Evolutionary conservation across 129 eudicot species (phyloP), one percentile per base, ranked within the genome.

Genomic region (Arctium lappa): DNA sequence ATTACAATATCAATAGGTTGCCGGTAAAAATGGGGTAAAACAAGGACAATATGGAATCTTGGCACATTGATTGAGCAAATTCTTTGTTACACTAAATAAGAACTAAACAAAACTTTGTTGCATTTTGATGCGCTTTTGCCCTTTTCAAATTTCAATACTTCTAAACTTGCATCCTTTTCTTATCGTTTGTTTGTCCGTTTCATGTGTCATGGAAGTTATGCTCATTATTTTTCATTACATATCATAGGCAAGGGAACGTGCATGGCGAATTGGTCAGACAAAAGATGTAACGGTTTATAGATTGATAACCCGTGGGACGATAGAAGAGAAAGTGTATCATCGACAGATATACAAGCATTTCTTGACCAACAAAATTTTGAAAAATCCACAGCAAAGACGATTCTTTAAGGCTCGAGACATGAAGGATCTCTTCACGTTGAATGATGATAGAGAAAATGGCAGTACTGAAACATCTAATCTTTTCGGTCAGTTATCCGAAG

Each of bases 261-360:
- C 98, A 74, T 95, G 99, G 99, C 98, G 99, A 80, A 91, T 95
- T 88, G 99, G 99, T 66, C 99, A 95, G 87, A 91, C 69, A 87
- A 90, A 89, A 79, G 99, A 95, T 79, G 99, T 95, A 42, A 93
- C 92, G 4, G 76, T 95, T 38, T 95, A 89, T 78, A 90, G 99
- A 81, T 86, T 95, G 84, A 95, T 95, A 16, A 95, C 98, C 5
- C 97, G 97, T 68, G 99, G 99, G 76, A 93, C 99, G 37, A 95
- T 93, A 40, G 99, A 95, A 79, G 99, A 95, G 87, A 95, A 95
- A 83, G 99, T 93, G 34, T 95, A 95, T 84, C 99, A 95, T 62
- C 88, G 99, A 69, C 99, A 95, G 75, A 95, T 95, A 85, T 95
- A 95, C 88, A 95, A 95, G 74, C 97, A 93, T 80, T 93, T 93